Conservation (phyloP, 768 basidiomycete genomes). For the Amyloporia xantha region DNA sequence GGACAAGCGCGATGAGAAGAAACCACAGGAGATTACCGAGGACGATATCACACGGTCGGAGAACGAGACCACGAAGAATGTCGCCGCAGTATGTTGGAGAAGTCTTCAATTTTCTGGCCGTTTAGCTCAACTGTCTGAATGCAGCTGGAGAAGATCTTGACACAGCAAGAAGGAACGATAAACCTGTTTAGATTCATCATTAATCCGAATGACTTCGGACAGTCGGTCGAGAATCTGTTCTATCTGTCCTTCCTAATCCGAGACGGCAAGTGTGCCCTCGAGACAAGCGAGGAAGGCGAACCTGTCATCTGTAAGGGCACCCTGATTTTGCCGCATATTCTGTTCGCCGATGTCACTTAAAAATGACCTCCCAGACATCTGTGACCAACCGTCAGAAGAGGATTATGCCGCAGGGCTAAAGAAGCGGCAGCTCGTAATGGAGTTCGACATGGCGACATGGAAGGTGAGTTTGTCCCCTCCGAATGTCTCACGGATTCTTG, state of each 20-base stretch:
- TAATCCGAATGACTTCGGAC: slow-evolving; percentile 86
- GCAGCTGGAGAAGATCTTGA: slow-evolving; percentile 60
- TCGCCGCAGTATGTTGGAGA: slow-evolving; percentile 47
- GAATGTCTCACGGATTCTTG: neutral
- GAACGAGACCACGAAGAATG: slow-evolving; percentile 89
- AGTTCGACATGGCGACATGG: slow-evolving; percentile 90
- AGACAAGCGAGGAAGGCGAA: slow-evolving; percentile 60
- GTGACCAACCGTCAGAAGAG: slow-evolving; percentile 56
- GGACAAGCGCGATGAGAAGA: slow-evolving; percentile 57
- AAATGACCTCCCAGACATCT: too few relatives aligned
- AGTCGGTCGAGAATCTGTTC: slow-evolving; percentile 95
- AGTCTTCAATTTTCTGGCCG: neutral
- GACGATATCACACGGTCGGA: slow-evolving; percentile 78
- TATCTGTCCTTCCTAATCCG: slow-evolving; percentile 90
- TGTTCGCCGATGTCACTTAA: too few relatives aligned
- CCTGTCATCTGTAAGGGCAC: slow-evolving; percentile 75
- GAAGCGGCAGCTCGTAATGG: slow-evolving; percentile 84
- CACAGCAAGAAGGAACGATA: slow-evolving; percentile 37
- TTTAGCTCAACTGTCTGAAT: neutral
- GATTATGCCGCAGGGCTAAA: slow-evolving; percentile 58
- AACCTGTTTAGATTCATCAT: slow-evolving; percentile 86
- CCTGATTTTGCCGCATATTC: too few relatives aligned
- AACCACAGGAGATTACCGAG: slow-evolving; percentile 76
- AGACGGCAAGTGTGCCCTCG: slow-evolving; percentile 74
- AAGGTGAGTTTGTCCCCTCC: slow-evolving; percentile 43